Evolutionary conservation across 1,139 yeast genomes (phyloP).

Genomic region (Debaryomyces sp.): DNA sequence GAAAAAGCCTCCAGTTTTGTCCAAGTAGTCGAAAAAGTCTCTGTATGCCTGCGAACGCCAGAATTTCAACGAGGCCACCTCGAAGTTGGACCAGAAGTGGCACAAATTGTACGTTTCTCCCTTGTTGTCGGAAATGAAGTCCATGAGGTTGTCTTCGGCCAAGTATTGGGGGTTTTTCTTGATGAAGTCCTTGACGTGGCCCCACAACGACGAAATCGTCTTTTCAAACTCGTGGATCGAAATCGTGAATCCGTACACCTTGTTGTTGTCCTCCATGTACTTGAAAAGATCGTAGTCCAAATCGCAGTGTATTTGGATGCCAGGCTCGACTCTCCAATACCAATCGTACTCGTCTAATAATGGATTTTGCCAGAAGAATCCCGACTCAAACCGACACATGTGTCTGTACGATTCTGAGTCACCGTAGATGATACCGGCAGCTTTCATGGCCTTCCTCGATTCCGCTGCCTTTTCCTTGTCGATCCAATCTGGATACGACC

Average conservation of each 20-base stretch:
- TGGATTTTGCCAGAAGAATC: slow-evolving; percentile 62
- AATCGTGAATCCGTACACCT: slow-evolving; percentile 67
- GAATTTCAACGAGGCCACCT: slow-evolving; percentile 75
- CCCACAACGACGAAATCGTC: slow-evolving; percentile 66
- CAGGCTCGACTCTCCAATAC: slow-evolving; percentile 79
- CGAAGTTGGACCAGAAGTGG: slow-evolving; percentile 95
- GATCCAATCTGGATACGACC: slow-evolving; percentile 76
- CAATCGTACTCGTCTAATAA: slow-evolving; percentile 58
- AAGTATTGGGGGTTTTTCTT: slow-evolving; percentile 44
- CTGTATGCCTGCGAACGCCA: slow-evolving; percentile 71
- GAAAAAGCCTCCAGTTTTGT: slow-evolving; percentile 81
- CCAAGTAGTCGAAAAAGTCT: slow-evolving; percentile 71
- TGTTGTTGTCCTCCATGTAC: slow-evolving; percentile 59
- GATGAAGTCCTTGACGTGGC: slow-evolving; percentile 53
- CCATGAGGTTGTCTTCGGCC: slow-evolving; percentile 50
- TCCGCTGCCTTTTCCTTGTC: slow-evolving; percentile 58
- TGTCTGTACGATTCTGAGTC: slow-evolving; percentile 68
- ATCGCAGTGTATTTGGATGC: slow-evolving; percentile 62
- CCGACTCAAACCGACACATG: slow-evolving; percentile 76
- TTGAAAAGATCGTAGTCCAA: slow-evolving; percentile 65
- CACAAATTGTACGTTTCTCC: slow-evolving; percentile 76
- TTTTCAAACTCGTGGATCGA: slow-evolving; percentile 61
- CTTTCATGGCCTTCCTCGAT: slow-evolving; percentile 50
- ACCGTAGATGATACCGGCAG: slow-evolving; percentile 59
- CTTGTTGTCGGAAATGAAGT: slow-evolving; percentile 58